phyloP scores from a whole-genome alignment of 1,284 basidiomycete genomes.

The Inonotus hispidus region DNA sequence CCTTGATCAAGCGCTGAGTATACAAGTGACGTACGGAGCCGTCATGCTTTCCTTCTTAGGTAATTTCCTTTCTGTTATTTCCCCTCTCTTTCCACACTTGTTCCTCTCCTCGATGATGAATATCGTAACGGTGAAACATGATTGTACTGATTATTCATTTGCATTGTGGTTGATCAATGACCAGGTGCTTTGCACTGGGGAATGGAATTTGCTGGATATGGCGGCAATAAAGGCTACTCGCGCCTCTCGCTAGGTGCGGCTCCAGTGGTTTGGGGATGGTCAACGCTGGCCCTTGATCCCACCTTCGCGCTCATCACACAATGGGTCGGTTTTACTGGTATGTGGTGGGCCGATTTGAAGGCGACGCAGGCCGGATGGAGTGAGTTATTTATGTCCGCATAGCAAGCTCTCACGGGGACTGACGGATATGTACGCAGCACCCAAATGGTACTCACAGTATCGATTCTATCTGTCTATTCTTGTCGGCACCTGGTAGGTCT shows the following conservation, averaged over 20 bases:
- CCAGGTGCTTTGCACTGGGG: slow-evolving; percentile 89
- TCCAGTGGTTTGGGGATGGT: slow-evolving; percentile 84
- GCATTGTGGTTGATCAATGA: slow-evolving; percentile 4
- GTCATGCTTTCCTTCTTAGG: slow-evolving; percentile 93
- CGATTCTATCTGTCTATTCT: slow-evolving; percentile 93
- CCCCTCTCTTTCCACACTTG: neutral
- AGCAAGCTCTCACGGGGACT: neutral
- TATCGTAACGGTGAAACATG: neutral
- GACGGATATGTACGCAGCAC: slow-evolving; percentile 45
- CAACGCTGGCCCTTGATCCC: slow-evolving; percentile 76
- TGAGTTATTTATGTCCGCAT: slow-evolving; percentile 34
- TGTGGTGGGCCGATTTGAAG: slow-evolving; percentile 82
- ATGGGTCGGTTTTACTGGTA: slow-evolving; percentile 81
- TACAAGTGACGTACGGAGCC: slow-evolving; percentile 92
- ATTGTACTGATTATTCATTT: neutral
- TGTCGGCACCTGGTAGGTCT: slow-evolving; percentile 72
- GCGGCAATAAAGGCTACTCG: slow-evolving; percentile 71
- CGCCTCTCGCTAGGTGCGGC: slow-evolving; percentile 80
- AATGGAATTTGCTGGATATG: slow-evolving; percentile 85
- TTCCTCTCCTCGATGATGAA: too few species aligned
- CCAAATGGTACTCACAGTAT: slow-evolving; percentile 92
- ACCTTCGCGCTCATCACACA: slow-evolving; percentile 72
- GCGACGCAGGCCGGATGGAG: slow-evolving; percentile 79
- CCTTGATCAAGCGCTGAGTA: slow-evolving; percentile 69
- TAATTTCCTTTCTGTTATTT: slow-evolving; percentile 24